Evolutionary conservation across 2,329 filamentous ascomycete genomes (phyloP), one percentile per base, ranked within the genome.

Genomic region (Aspergillus jensenii): DNA sequence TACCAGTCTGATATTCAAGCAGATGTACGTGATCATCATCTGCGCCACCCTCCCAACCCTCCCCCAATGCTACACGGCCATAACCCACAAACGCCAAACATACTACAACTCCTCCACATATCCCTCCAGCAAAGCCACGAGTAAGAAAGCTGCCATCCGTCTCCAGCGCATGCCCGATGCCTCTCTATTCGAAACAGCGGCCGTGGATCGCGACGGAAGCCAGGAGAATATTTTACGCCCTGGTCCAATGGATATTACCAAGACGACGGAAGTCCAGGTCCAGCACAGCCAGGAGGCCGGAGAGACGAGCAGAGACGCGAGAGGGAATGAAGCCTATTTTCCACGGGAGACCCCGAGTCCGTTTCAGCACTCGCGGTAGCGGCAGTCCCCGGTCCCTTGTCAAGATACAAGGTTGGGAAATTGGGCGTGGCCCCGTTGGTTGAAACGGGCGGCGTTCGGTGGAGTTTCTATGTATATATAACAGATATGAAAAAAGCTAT

Each of bases 21-120:
- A 59, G 52, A 61, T 59, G 59, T 59, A 59, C 21, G 51, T 61
- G 11, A 59, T 61, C 8, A 61, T 61, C 23, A 56, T 61, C 23
- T 61, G 59, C 39, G 59, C 59, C 1, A 56, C 56, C 12, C 40
- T 61, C 3, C 59, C 59, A 1, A 59, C 56, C 11, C 59, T 59
- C 4, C 56, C 52, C 3, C 56, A 56, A 23, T 55, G 52, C 12
- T 61, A 61, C 52, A 35, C 19, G 3, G 33, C 48, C 9, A 31
- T 53, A 9, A 7, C 51, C 11, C 56, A 53, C 23, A 51, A 44
- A 5, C 51, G 19, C 4, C 31, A n/a, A 12, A 46, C 48, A 9
- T 58, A 58, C 49, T 35, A 53, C 31, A 21, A 31, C 23, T 21
- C 52, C 1, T 52, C 52, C 1, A 35, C 47, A 11, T 33, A 53